These are phyloP conservation scores for Mycena maculata DNA, from an alignment of 768 basidiomycete species.

Conservation along the genomic window DNA sequence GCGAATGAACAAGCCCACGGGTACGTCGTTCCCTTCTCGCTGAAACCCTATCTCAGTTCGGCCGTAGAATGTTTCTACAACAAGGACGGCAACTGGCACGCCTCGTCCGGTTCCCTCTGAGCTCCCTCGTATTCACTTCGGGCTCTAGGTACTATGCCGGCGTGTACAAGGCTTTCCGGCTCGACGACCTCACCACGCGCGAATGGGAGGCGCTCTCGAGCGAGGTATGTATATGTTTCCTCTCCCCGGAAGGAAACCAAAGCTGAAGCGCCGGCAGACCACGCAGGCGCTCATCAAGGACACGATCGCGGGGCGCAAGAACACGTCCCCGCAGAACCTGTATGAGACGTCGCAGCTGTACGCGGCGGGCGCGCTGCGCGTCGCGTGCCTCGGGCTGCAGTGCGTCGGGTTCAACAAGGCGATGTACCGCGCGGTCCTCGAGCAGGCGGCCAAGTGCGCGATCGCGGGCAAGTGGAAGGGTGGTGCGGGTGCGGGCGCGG, in stretches of 20 bases:
- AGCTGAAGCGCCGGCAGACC: slow-evolving; percentile 55
- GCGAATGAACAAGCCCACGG: slow-evolving; percentile 71
- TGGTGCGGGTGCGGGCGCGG: background rate
- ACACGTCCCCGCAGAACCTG: slow-evolving; percentile 79
- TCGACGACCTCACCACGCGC: slow-evolving; percentile 71
- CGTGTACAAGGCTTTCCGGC: slow-evolving; percentile 73
- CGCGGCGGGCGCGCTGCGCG: slow-evolving; percentile 74
- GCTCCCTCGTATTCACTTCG: background rate
- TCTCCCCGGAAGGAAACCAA: slow-evolving; percentile 19
- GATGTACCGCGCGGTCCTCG: slow-evolving; percentile 73
- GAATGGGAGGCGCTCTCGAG: slow-evolving; percentile 77
- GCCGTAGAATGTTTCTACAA: slow-evolving; percentile 83
- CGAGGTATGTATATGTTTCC: slow-evolving; percentile 58
- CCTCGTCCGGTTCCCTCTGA: background rate
- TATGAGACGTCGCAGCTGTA: slow-evolving; percentile 84
- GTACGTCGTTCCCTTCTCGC: slow-evolving; percentile 45
- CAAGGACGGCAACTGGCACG: slow-evolving; percentile 76
- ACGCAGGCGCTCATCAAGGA: slow-evolving; percentile 76
- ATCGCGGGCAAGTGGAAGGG: slow-evolving; percentile 26
- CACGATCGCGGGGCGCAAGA: slow-evolving; percentile 76
- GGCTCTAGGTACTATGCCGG: slow-evolving; percentile 76
- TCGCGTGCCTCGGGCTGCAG: slow-evolving; percentile 79
- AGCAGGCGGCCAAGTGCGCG: slow-evolving; percentile 64
- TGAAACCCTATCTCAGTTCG: background rate
- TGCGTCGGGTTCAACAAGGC: slow-evolving; percentile 81